Evolutionary conservation across 768 basidiomycete genomes (phyloP).

Genomic region (Termitomyces sp.): DNA sequence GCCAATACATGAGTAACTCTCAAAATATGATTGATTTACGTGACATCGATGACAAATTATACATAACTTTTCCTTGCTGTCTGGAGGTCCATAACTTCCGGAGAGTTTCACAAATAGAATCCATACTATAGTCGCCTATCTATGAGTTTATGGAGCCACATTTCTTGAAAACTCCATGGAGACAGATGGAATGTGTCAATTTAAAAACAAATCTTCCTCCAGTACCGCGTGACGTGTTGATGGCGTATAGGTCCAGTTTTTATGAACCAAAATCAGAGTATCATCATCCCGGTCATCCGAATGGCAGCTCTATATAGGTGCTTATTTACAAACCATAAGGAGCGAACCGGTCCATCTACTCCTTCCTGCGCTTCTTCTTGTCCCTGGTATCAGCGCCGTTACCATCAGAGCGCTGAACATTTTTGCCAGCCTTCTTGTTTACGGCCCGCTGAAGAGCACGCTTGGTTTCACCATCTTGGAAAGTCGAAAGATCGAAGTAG

Average conservation of each 20-base stretch:
- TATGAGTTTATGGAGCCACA: too few relatives aligned
- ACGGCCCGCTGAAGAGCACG: conserved; percentile 49
- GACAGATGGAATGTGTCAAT: too few relatives aligned
- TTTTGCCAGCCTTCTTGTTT: conserved; percentile 49
- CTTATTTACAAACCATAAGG: neutral
- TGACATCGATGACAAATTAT: too few relatives aligned
- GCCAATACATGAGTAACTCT: too few relatives aligned
- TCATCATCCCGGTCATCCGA: neutral
- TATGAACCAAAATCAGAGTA: neutral
- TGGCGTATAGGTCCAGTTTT: neutral
- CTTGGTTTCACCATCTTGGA: conserved; percentile 72
- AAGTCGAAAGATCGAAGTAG: conserved; percentile 67
- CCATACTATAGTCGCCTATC: too few relatives aligned
- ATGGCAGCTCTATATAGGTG: neutral
- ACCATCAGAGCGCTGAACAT: conserved; percentile 16
- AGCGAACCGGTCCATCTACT: neutral
- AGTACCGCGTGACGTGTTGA: neutral
- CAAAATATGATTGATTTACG: too few relatives aligned
- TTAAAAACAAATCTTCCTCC: too few relatives aligned
- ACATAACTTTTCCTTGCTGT: too few relatives aligned
- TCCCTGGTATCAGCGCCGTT: conserved; percentile 19
- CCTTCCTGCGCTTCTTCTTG: conserved; percentile 29
- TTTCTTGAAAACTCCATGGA: too few relatives aligned
- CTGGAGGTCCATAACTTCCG: too few relatives aligned
- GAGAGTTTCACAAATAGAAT: too few relatives aligned